A percentile compares a stretch with the other conserved stretches of the same genome.
Evolutionary conservation across 345 rosid genomes (phyloP).

Genomic region (Gossypium mustelinum): DNA sequence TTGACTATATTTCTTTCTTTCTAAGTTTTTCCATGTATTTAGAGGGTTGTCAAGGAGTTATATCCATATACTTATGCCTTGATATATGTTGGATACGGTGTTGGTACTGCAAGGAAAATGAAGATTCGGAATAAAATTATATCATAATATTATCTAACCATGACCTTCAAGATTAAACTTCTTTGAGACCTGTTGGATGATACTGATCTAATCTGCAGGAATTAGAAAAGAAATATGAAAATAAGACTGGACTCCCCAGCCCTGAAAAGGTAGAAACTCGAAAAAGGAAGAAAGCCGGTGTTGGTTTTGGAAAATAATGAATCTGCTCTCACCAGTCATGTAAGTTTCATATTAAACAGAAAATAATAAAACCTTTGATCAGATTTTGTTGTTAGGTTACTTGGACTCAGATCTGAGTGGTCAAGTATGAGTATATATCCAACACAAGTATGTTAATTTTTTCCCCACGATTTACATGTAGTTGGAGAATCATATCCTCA

Average conservation of each 20-base stretch:
- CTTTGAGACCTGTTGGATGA: not conserved
- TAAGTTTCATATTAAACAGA: not conserved
- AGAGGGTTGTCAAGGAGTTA: not conserved
- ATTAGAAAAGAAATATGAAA: constrained; percentile 78
- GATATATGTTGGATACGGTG: not conserved
- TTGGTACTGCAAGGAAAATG: not conserved
- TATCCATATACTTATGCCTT: not conserved
- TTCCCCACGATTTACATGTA: not conserved
- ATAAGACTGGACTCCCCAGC: constrained; percentile 62
- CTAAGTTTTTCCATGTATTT: not conserved
- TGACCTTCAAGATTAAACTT: not conserved
- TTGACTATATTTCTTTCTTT: not conserved
- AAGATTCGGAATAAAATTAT: not conserved
- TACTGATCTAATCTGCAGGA: constrained; percentile 41
- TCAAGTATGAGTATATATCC: not conserved
- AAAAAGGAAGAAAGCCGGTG: constrained; percentile 50
- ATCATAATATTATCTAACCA: not conserved
- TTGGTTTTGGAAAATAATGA: constrained; percentile 81
- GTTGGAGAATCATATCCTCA: not conserved
- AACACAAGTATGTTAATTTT: not conserved
- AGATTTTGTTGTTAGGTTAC: not conserved
- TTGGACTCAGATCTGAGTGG: not conserved
- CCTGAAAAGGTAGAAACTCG: constrained; percentile 71
- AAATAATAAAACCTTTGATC: not conserved
- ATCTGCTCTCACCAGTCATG: constrained; percentile 22